These are phyloP conservation scores for Raphanus raphanistrum DNA, from an alignment of 345 rosid species.

Conservation along the genomic window DNA sequence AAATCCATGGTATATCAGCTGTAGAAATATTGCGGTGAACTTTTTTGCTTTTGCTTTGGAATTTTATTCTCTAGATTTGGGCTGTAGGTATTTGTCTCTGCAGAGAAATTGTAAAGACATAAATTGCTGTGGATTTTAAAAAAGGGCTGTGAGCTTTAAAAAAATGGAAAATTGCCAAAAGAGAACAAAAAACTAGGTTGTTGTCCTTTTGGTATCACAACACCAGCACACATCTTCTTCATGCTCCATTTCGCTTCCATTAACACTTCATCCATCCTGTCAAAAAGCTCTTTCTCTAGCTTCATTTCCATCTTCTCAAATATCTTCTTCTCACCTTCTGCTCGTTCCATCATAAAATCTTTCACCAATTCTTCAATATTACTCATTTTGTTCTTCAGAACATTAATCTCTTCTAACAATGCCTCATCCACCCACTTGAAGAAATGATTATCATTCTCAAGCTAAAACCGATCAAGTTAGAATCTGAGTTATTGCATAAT, in stretches of 20 bases:
- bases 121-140: too few species aligned
- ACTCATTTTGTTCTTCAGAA: neutral
- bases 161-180: too few species aligned
- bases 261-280: neutral
- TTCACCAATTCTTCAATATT: neutral
- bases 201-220: too few species aligned
- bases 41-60: too few species aligned
- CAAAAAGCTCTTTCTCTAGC: neutral
- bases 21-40: too few species aligned
- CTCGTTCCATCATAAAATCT: neutral
- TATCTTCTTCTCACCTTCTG: neutral
- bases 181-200: too few species aligned
- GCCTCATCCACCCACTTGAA: neutral
- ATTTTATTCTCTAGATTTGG: too few species aligned
- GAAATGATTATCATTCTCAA: neutral
- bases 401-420: neutral
- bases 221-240: neutral
- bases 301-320: neutral
- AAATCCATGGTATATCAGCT: too few species aligned
- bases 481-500: neutral
- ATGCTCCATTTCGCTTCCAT: neutral
- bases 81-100: too few species aligned
- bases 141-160: too few species aligned
- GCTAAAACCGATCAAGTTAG: neutral
- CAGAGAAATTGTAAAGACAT: too few species aligned